Evolutionary conservation across 352 stramenopile genomes (phyloP), one percentile per base, ranked within the genome.

Genomic region (Achlya hypogyna): DNA sequence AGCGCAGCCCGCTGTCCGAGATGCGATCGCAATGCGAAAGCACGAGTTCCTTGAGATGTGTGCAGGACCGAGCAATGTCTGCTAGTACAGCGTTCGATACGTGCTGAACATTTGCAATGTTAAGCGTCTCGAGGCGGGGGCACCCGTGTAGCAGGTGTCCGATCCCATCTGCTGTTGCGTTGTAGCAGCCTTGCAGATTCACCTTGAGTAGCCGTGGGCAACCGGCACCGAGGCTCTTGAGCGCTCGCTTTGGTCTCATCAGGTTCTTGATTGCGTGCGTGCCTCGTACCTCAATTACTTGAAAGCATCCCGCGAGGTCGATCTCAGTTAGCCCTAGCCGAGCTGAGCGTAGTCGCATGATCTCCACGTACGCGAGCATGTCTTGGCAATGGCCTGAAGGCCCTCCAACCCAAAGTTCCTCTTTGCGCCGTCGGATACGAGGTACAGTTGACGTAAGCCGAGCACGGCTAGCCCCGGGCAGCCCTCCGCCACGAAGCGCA

Each of bases 351-450:
- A 67, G n/a, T 16, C 27, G 14, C 68, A 23, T 22, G 8, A 22
- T 51, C 38, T n/a, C 5, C 29, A 73, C 67, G 20, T 63, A 87
- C 76, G 45, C 51, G 60, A 32, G 54, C 80, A 91, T 42, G 75
- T 75, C 16, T 72, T 75, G 10, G 86, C 82, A 40, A 97, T 76
- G 1, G 91, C 88, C 58, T 95, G 90, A 0, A 98, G 72, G 4
- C 93, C 93, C 72, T 97, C 92, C 4, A 97, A 74, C 0, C 86
- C 90, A 76, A 97, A 97, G 45, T 95, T 81, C 27, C 90, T 87
- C 35, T 96, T 82, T 62, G 84, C 88, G n/a, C 93, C 93, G 65
- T 98, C 92, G 18, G 89, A 97, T 0, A 98, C 78, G 62, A 97
- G 81, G 56, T 92, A 95, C 47, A 98, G 63, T 27, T 91, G 89